Conservation (phyloP, 495 filamentous ascomycete species). For the Darksidea phi region DNA sequence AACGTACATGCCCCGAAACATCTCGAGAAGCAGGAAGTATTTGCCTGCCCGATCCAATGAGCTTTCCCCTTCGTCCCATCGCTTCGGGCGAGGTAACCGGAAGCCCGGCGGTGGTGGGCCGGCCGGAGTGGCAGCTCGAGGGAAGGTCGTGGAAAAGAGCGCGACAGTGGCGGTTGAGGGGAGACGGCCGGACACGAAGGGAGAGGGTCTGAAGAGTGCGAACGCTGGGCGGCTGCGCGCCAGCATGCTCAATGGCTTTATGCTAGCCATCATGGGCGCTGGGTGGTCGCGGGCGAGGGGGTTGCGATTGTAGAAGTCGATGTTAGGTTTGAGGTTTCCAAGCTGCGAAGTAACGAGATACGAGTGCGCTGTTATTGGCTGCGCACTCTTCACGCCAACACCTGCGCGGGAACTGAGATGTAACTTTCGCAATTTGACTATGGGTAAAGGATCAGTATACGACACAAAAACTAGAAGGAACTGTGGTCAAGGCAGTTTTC, state of each 20-base stretch:
- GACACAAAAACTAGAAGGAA: too few species aligned
- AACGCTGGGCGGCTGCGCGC: constrained; percentile 34
- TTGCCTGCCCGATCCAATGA: constrained; percentile 79
- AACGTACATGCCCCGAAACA: constrained; percentile 96
- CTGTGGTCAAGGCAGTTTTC: too few species aligned
- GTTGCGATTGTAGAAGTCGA: constrained; percentile 11
- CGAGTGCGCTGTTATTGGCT: constrained; percentile 26
- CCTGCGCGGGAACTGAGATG: background rate
- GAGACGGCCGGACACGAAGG: constrained; percentile 9
- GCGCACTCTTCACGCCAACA: background rate
- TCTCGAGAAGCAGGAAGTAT: constrained; percentile 92
- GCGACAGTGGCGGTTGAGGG: constrained; percentile 51
- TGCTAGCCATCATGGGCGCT: constrained; percentile 37
- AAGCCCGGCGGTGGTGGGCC: constrained; percentile 77
- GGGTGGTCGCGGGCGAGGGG: constrained; percentile 12
- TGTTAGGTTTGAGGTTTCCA: background rate
- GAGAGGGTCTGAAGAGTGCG: constrained; percentile 25
- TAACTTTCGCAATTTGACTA: background rate
- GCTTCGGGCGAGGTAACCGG: constrained; percentile 63
- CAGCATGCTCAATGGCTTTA: constrained; percentile 39
- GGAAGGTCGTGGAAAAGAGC: constrained; percentile 62
- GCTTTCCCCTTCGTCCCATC: constrained; percentile 72
- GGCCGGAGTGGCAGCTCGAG: constrained; percentile 63
- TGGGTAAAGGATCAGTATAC: background rate
- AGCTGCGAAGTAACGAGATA: constrained; percentile 3